phyloP scores from a whole-genome alignment of 192 early-diverging fungal genomes.

The Linnemannia zychae region DNA sequence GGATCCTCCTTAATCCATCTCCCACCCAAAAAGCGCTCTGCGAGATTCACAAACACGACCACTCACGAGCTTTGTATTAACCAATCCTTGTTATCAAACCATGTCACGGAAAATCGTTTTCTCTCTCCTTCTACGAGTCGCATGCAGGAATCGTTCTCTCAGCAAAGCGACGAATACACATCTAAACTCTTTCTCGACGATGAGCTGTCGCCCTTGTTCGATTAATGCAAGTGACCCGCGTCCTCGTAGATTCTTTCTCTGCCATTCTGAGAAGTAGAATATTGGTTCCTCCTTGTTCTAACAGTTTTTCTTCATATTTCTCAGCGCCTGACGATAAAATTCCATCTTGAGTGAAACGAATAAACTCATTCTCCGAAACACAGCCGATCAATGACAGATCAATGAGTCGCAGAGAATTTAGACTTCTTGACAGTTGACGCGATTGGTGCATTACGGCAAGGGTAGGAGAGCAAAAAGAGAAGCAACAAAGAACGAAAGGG shows the following conservation, averaged over 20 bases:
- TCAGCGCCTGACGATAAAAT: too few relatives aligned
- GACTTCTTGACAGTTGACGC: too few relatives aligned
- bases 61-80: not conserved
- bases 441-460: too few relatives aligned
- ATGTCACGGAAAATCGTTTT: not conserved
- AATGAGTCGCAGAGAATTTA: too few relatives aligned
- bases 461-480: too few relatives aligned
- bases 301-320: too few relatives aligned
- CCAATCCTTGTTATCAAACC: not conserved
- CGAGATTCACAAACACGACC: not conserved
- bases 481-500: too few relatives aligned
- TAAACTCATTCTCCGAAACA: not conserved
- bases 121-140: not conserved
- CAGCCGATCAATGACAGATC: not conserved
- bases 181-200: not conserved
- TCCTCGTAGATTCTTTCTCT: not conserved
- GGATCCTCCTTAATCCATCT: not conserved
- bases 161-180: not conserved
- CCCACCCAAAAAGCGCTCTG: not conserved
- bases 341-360: too few relatives aligned
- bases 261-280: too few relatives aligned
- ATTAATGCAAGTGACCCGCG: not conserved
- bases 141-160: not conserved
- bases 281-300: too few relatives aligned
- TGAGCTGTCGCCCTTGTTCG: not conserved